Base-by-base conservation (phyloP, 2,329 filamentous ascomycete genomes). In the Ascomycota sp. region DNA sequence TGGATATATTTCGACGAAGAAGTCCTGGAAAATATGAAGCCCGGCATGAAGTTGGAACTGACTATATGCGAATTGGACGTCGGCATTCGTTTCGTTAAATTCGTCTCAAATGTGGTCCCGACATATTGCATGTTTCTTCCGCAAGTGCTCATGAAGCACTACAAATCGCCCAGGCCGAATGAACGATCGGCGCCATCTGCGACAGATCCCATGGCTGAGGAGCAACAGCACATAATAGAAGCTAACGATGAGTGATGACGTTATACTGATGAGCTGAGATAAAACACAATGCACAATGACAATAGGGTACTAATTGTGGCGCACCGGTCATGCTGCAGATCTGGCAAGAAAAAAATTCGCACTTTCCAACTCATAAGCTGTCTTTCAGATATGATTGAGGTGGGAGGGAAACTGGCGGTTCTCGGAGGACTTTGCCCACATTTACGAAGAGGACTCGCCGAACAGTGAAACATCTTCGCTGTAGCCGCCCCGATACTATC, bases 1-100 rank as follows among this genome's bases (percentile, higher is more conserved):
- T 50, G 48, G 9, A 74, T 91, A 38, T 69, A 77, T 42, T 44
- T 93, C 4, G 83, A 93, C 35, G 63, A 69, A 19, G 48, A 61
- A 11, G 38, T 59, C 8, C 43, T 65, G 7, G 38, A 31, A 3
- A 55, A 66, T 32, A 67, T 77, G 43, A 64, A 66, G 34, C 48
- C 62, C 0, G 79, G 81, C 1, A 66, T 76, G 59, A 77, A 73
- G 46, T 40, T 79, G 22, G 56, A 61, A 19, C 50, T 66, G 0
- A 52, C 48, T 0, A 52, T 79, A 8, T 66, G 61, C 37, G 55
- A 69, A 33, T 48, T 79, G 17, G 63, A 63, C 39, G 68, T 74
- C 17, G 75, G 69, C 3, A 35, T 80, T 17, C 59, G 57, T 36
- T 82, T 76, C 45, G 65, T 83, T 44, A 74, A 73, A 43, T 50